phyloP scores from a whole-genome alignment of 495 filamentous ascomycete species.

The Penicillium egyptiacum region DNA sequence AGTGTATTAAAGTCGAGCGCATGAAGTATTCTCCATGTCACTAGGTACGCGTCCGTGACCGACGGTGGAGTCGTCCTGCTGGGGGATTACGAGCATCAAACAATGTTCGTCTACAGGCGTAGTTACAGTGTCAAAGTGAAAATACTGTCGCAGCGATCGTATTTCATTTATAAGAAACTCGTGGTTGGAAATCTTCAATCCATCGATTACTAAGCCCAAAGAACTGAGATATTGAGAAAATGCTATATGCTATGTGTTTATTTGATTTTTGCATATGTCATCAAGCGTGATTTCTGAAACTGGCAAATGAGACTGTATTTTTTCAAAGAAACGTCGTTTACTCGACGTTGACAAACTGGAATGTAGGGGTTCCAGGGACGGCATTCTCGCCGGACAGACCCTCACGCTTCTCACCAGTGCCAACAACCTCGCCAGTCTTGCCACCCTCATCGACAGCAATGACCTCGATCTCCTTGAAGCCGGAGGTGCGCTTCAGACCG shows the following conservation, averaged over 20 bases:
- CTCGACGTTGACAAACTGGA: conserved; percentile 72
- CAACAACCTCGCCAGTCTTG: conserved; percentile 59
- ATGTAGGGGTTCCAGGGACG: conserved; percentile 76
- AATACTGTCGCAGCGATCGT: too few relatives aligned
- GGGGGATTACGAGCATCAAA: too few relatives aligned
- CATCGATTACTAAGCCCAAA: too few relatives aligned
- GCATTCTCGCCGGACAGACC: conserved; percentile 63
- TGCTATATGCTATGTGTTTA: conserved; percentile 13
- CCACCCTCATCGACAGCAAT: conserved; percentile 68
- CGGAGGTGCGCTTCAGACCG: conserved; percentile 63
- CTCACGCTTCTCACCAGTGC: conserved; percentile 56
- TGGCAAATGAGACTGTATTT: conserved; percentile 9
- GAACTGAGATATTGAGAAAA: neutral
- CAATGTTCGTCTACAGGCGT: too few relatives aligned
- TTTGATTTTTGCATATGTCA: conserved; percentile 32
- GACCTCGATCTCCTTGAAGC: conserved; percentile 61
- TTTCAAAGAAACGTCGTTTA: conserved; percentile 16
- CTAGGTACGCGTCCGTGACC: too few relatives aligned
- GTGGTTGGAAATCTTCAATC: too few relatives aligned
- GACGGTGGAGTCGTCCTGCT: too few relatives aligned
- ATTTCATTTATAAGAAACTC: too few relatives aligned
- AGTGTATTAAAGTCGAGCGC: conserved; percentile 8
- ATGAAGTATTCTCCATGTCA: neutral
- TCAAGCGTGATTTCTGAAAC: conserved; percentile 25
- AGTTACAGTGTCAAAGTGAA: too few relatives aligned